Percentiles rank a stretch among this genome's conserved stretches.
Evolutionary conservation across 2,329 filamentous ascomycete species (phyloP).

Genomic region (Cladobotryum protrusum): DNA sequence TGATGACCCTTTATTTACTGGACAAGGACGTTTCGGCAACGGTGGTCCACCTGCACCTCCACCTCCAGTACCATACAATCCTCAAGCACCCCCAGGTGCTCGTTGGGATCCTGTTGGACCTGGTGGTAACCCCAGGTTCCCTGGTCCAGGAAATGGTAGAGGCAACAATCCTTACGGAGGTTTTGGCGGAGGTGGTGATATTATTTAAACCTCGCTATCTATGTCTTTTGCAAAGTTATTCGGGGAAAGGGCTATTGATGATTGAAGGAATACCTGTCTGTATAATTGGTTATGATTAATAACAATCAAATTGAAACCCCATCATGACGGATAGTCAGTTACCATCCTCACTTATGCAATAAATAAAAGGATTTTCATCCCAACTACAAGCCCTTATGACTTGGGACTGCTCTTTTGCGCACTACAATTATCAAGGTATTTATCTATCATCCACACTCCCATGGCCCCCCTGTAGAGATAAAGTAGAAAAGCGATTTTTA

Average conservation of each 20-base stretch:
- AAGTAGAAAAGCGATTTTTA: not conserved
- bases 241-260: too few species aligned
- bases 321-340: too few species aligned
- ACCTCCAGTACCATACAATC: constrained; percentile 37
- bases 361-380: too few species aligned
- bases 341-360: too few species aligned
- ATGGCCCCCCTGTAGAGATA: not conserved
- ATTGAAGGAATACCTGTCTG: not conserved
- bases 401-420: not conserved
- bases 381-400: not conserved
- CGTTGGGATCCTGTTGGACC: constrained; percentile 84
- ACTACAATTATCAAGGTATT: constrained; percentile 7
- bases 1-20: constrained; percentile 79
- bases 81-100: constrained; percentile 78
- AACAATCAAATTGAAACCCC: not conserved
- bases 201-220: not conserved
- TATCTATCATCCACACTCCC: constrained; percentile 1
- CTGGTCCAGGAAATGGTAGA: constrained; percentile 36
- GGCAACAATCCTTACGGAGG: constrained; percentile 35
- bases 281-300: not conserved
- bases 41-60: constrained; percentile 28
- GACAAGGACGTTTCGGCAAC: constrained; percentile 36
- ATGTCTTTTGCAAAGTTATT: not conserved
- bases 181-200: constrained; percentile 26
- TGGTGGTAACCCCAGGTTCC: constrained; percentile 45